Conservation (phyloP, 768 basidiomycete genomes). For the Roridomyces roridus region DNA sequence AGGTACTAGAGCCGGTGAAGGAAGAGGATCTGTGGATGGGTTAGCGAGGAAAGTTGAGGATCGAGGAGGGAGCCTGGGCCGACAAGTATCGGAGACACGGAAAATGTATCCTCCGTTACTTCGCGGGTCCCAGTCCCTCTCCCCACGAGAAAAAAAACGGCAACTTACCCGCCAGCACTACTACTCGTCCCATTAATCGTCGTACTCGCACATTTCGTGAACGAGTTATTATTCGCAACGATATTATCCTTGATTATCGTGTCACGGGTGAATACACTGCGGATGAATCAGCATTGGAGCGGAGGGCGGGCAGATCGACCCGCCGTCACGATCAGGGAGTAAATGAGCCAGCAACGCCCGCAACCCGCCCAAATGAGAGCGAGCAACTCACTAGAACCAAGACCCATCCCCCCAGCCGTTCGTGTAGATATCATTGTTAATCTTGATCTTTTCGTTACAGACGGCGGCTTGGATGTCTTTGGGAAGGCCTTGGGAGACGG, state of each 20-base stretch:
- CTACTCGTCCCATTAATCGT: conserved; percentile 13
- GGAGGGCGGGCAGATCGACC: too few species aligned
- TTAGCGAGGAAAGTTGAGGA: conserved; percentile 43
- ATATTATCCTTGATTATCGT: conserved; percentile 21
- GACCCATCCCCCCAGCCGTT: conserved; percentile 20
- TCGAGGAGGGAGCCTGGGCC: conserved; percentile 24
- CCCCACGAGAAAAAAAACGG: not conserved
- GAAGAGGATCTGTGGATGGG: conserved; percentile 38
- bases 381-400: conserved; percentile 28
- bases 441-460: conserved; percentile 28
- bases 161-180: not conserved
- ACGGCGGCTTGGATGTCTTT: conserved; percentile 27
- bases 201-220: conserved; percentile 26
- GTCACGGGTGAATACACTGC: conserved; percentile 23
- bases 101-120: not conserved
- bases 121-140: too few species aligned
- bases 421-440: conserved; percentile 21
- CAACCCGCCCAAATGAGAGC: too few species aligned
- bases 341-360: too few species aligned
- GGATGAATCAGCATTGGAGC: not conserved
- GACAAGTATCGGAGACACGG: too few species aligned
- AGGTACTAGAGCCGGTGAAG: conserved; percentile 43
- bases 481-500: conserved; percentile 14
- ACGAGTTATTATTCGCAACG: conserved; percentile 23
- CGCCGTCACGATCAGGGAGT: too few species aligned